phyloP scores from a whole-genome alignment of 345 rosid species.

The Lumnitzera littorea region DNA sequence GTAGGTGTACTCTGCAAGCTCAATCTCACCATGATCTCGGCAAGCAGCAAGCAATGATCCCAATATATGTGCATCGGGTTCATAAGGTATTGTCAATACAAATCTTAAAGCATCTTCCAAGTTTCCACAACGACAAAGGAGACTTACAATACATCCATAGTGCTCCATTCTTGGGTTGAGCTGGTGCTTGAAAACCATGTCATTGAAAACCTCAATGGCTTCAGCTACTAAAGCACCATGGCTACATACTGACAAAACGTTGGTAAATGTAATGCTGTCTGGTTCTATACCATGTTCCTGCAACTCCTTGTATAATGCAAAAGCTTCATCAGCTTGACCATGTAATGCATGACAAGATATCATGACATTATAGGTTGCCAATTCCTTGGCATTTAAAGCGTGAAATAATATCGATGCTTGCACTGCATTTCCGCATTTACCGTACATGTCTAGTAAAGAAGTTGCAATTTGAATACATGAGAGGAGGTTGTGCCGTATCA shows the following conservation, averaged over 20 bases:
- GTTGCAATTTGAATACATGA: slow-evolving; percentile 26
- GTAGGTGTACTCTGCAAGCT: slow-evolving; percentile 31
- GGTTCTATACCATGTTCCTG: slow-evolving; percentile 25
- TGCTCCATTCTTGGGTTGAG: slow-evolving; percentile 40
- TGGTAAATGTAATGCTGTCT: slow-evolving; percentile 43
- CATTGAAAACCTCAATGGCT: slow-evolving; percentile 28
- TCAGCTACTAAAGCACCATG: slow-evolving; percentile 33
- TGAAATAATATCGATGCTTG: slow-evolving; percentile 33
- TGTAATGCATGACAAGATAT: slow-evolving; percentile 40
- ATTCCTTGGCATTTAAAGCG: slow-evolving; percentile 18
- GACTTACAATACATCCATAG: slow-evolving; percentile 37
- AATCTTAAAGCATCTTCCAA: slow-evolving; percentile 30
- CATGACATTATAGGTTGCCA: slow-evolving; percentile 44
- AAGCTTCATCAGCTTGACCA: slow-evolving; percentile 34
- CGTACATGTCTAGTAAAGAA: slow-evolving; percentile 60
- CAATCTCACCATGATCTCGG: slow-evolving; percentile 24
- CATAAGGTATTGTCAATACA: slow-evolving; percentile 29
- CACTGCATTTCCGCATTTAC: slow-evolving; percentile 51
- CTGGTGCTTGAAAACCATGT: slow-evolving; percentile 21
- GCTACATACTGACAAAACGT: slow-evolving; percentile 34
- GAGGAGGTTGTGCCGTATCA: slow-evolving; percentile 31
- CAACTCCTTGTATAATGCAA: slow-evolving; percentile 19
- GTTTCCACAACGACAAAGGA: slow-evolving; percentile 36
- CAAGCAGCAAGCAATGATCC: slow-evolving; percentile 40
- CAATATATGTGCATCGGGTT: slow-evolving; percentile 38